These are phyloP conservation scores for Abortiporus biennis DNA, from an alignment of 1,284 basidiomycete species.

Conservation along the genomic window DNA sequence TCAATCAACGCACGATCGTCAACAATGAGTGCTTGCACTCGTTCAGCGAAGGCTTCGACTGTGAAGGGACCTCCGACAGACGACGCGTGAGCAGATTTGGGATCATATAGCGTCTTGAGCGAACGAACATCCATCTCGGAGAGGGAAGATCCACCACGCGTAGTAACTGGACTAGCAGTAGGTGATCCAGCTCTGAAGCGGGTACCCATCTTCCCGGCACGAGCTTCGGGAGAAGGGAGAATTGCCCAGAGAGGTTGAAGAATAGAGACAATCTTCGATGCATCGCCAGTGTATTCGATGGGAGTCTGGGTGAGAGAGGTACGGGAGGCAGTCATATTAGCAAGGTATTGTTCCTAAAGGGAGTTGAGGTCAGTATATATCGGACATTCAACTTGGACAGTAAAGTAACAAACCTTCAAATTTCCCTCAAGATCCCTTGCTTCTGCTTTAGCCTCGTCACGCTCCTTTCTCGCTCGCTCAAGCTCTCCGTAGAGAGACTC, in stretches of 20 bases:
- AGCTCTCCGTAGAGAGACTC: slow-evolving; percentile 45
- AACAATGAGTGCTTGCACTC: slow-evolving; percentile 71
- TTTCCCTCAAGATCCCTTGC: slow-evolving; percentile 35
- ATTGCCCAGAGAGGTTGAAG: slow-evolving; percentile 74
- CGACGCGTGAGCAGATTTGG: slow-evolving; percentile 29
- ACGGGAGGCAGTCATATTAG: slow-evolving; percentile 7
- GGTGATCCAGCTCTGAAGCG: slow-evolving; percentile 24
- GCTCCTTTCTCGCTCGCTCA: slow-evolving; percentile 47
- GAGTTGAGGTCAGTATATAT: neutral
- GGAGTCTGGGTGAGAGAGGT: slow-evolving; percentile 19
- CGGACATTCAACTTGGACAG: no score
- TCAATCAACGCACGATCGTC: slow-evolving; percentile 83
- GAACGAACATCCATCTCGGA: slow-evolving; percentile 77
- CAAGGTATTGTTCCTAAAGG: slow-evolving; percentile 19
- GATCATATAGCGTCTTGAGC: slow-evolving; percentile 68
- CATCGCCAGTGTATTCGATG: slow-evolving; percentile 44
- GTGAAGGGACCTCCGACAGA: slow-evolving; percentile 39
- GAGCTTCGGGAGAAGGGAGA: slow-evolving; percentile 74
- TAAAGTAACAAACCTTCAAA: slow-evolving; percentile 38
- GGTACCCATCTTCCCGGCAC: slow-evolving; percentile 56
- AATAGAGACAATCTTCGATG: slow-evolving; percentile 51
- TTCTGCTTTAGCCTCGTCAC: slow-evolving; percentile 47
- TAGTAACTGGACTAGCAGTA: slow-evolving; percentile 31
- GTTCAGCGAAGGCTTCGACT: slow-evolving; percentile 67
- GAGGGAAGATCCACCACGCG: slow-evolving; percentile 41